phyloP scores from a whole-genome alignment of 164 flowering plant species.

The Aristolochia contorta region DNA sequence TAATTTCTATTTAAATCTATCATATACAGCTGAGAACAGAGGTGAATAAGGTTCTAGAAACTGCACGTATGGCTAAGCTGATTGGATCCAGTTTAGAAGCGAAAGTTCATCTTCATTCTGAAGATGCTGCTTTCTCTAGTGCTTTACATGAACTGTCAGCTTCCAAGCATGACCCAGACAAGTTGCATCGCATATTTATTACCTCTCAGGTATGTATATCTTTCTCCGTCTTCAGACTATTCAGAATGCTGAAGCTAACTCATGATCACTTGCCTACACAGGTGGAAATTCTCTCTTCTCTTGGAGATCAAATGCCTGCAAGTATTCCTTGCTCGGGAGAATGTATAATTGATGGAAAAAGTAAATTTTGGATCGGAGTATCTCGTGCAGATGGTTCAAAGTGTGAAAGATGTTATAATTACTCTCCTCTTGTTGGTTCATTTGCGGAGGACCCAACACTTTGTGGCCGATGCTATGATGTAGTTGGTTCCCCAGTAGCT shows the following conservation, averaged over 20 bases:
- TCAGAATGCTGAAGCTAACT: background rate
- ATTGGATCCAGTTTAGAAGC: constrained; percentile 97
- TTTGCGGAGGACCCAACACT: background rate
- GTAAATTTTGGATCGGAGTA: constrained; percentile 76
- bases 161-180: constrained; percentile 62
- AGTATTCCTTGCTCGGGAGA: constrained; percentile 51
- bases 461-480: background rate
- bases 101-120: constrained; percentile 57
- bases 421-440: constrained; percentile 60
- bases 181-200: constrained; percentile 72
- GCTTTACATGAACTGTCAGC: constrained; percentile 45
- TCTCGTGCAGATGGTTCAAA: constrained; percentile 80
- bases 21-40: constrained; percentile 71
- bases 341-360: constrained; percentile 42
- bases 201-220: constrained; percentile 70
- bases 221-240: background rate
- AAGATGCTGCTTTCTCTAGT: constrained; percentile 40
- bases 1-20: background rate
- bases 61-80: constrained; percentile 66
- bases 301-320: constrained; percentile 24
- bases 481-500: background rate
- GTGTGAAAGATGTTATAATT: constrained; percentile 98
- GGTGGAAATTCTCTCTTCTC: constrained; percentile 57
- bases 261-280: constrained; percentile 16
- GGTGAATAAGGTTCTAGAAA: constrained; percentile 81